Conservation (phyloP, 2,329 filamentous ascomycete genomes). For the Aureobasidium vineae region DNA sequence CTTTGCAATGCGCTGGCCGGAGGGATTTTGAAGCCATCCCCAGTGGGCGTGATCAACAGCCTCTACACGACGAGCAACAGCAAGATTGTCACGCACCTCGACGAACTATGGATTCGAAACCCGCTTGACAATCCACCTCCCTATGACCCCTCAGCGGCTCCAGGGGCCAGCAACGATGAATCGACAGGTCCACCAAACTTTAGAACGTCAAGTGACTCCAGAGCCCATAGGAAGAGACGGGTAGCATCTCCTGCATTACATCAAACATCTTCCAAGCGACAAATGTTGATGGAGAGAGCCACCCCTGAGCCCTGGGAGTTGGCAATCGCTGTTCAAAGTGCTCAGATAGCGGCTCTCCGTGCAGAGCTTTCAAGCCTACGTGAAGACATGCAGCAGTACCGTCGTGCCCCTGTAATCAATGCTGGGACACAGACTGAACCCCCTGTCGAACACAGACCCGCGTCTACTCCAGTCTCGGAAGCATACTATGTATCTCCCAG, state of each 20-base stretch:
- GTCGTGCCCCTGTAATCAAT: not conserved
- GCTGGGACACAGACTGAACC: not conserved
- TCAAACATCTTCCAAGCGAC: not conserved
- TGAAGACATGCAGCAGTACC: slow-evolving; percentile 7
- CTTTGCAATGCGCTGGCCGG: not conserved
- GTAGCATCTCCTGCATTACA: not conserved
- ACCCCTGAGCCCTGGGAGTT: not conserved
- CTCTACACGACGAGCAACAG: not conserved
- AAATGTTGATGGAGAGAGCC: not conserved
- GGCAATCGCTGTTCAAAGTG: not conserved
- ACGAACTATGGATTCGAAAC: not conserved
- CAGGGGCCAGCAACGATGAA: not conserved
- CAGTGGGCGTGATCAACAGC: not conserved
- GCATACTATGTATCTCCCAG: not conserved
- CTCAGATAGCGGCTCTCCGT: not conserved
- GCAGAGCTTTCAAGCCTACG: not conserved
- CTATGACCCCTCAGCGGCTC: not conserved
- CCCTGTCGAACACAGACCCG: not conserved
- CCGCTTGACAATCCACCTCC: not conserved
- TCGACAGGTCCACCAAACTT: not conserved
- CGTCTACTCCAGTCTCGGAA: not conserved
- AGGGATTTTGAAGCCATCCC: not conserved
- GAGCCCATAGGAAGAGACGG: not conserved
- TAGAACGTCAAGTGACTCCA: not conserved
- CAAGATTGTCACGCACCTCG: not conserved